These are phyloP conservation scores for Penicillium taxi DNA, from an alignment of 495 filamentous ascomycete genomes.

Conservation along the genomic window DNA sequence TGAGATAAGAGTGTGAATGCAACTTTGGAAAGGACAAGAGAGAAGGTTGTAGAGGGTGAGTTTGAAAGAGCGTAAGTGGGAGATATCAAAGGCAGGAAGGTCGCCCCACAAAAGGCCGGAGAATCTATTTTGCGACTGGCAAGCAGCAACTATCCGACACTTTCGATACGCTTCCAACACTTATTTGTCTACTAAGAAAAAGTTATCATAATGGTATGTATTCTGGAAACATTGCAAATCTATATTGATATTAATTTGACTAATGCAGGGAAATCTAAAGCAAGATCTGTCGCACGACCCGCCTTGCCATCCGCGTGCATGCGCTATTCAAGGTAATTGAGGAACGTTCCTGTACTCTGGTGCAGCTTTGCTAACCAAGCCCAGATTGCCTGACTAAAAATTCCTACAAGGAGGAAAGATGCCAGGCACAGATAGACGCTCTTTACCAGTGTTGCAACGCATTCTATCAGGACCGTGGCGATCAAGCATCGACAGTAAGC, in stretches of 20 bases:
- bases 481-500: slow-evolving; percentile 65
- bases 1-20: neutral
- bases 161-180: slow-evolving; percentile 8
- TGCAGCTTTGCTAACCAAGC: slow-evolving; percentile 9
- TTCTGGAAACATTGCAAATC: too few relatives aligned
- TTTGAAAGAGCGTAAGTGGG: slow-evolving; percentile 7
- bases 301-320: slow-evolving; percentile 87
- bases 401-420: slow-evolving; percentile 82
- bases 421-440: slow-evolving; percentile 72
- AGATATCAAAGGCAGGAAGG: slow-evolving; percentile 22
- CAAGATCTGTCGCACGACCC: slow-evolving; percentile 67
- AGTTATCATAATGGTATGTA: slow-evolving; percentile 42
- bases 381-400: slow-evolving; percentile 77
- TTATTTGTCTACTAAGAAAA: slow-evolving; percentile 5
- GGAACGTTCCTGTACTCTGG: too few relatives aligned
- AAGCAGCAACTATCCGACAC: neutral
- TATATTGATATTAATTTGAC: neutral
- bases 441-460: slow-evolving; percentile 89
- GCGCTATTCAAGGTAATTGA: slow-evolving; percentile 74
- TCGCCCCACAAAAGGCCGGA: slow-evolving; percentile 30
- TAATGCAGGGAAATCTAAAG: slow-evolving; percentile 43
- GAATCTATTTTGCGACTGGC: slow-evolving; percentile 35
- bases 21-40: slow-evolving; percentile 5
- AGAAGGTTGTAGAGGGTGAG: slow-evolving; percentile 4
- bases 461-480: slow-evolving; percentile 77